Base-by-base conservation (phyloP, 2,329 filamentous ascomycete species). In the Pseudogymnoascus sp. region DNA sequence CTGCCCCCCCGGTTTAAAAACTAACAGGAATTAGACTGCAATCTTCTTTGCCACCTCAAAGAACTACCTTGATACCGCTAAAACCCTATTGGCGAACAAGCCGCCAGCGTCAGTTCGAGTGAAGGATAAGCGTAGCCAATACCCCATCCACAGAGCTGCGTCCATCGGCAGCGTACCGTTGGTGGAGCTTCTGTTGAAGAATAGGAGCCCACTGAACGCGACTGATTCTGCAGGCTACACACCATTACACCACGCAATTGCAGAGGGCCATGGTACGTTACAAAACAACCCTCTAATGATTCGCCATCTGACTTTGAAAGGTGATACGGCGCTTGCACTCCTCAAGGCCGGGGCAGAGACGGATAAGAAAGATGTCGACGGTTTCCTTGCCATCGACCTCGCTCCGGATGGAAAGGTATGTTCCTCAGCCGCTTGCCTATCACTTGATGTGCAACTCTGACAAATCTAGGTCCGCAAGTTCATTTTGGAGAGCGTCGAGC, bases 11-110 rank as follows among this genome's bases (percentile, higher is more conserved):
- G 33, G 47, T 60, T 28, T 60, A 7, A 40, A 53, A 42, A 47
- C 50, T 65, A 36, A 62, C 62, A 61, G 33, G 40, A 15, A 15
- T 60, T 69, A 96, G 84, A 96, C 92, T 21, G 91, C 89, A 9
- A 83, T 99, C 19, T 93, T 97, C 76, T 96, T 97, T 73, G 87
- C 92, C 60, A 88, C 90, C 13, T 96, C 92, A 33, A 99, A 99
- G 76, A 86, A 85, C 71, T 93, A 96, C 73, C 79, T 97, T 50
- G 90, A 96, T 67, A 82, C 89, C 6, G 91, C 91, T 26, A 87
- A 87, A 60, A 86, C 85, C 64, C 83, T 99, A n/a, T 77, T 99
- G 40, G 81, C 83, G 17, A 82, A 86, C 69, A 88, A 89, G 64
- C 80, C 82, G 0, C 78, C 83, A 0, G 93, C 91, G 11, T 91